Evolutionary conservation across 1,284 basidiomycete species (phyloP).

Genomic region (Termitomyces sp.): DNA sequence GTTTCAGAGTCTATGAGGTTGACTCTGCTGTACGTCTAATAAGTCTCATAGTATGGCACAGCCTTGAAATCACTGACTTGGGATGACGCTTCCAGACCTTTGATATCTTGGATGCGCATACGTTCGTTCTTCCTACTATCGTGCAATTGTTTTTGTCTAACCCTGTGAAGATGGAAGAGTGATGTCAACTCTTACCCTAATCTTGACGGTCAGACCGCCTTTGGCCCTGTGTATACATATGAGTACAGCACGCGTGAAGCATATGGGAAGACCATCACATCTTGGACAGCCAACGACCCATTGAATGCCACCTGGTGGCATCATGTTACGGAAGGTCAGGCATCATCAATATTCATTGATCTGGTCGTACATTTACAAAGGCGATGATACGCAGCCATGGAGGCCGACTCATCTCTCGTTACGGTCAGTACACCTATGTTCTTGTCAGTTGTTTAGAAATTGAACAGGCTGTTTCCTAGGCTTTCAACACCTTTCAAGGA

Average conservation of each 20-base stretch:
- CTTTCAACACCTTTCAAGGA: conserved; percentile 69
- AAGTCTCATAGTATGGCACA: background rate
- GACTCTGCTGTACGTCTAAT: conserved; percentile 54
- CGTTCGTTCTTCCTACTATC: conserved; percentile 37
- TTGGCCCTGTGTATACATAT: conserved; percentile 63
- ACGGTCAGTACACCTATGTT: conserved; percentile 34
- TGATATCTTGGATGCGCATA: conserved; percentile 69
- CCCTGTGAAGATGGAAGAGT: conserved; percentile 46
- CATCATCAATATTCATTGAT: background rate
- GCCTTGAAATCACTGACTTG: background rate
- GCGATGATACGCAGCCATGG: conserved; percentile 48
- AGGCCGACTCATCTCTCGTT: conserved; percentile 51
- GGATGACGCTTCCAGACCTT: conserved; percentile 41
- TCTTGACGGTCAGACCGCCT: conserved; percentile 47
- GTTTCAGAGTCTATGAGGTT: conserved; percentile 77
- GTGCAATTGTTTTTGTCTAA: background rate
- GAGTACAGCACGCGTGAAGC: conserved; percentile 71
- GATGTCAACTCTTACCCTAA: conserved; percentile 53
- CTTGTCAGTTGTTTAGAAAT: background rate
- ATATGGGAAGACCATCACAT: conserved; percentile 57
- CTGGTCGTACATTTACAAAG: background rate
- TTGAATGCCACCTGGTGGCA: conserved; percentile 88
- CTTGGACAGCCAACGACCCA: conserved; percentile 64
- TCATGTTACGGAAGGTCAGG: conserved; percentile 63
- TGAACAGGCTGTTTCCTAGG: conserved; percentile 27